phyloP scores from a whole-genome alignment of 2,329 filamentous ascomycete species.

The Pyrenophora seminiperda region DNA sequence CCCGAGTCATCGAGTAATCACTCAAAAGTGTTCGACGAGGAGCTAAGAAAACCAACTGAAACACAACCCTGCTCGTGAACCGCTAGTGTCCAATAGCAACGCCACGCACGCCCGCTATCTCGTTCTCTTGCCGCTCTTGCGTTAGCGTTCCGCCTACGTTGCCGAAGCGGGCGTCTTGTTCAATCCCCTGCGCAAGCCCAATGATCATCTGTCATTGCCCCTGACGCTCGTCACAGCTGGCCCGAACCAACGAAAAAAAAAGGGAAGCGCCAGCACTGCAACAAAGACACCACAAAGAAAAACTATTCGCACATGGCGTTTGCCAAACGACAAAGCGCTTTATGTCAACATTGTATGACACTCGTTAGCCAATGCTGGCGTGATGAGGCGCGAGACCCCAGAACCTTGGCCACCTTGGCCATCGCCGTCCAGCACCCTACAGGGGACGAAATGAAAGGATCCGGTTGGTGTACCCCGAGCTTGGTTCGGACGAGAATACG shows the following conservation, averaged over 20 bases:
- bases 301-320: constrained; percentile 8
- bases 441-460: constrained; percentile 34
- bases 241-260: constrained; percentile 21
- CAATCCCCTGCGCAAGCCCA: constrained; percentile 30
- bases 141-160: constrained; percentile 23
- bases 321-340: constrained; percentile 52
- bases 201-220: constrained; percentile 27
- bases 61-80: constrained; percentile 22
- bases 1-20: constrained; percentile 8
- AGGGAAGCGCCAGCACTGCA: constrained; percentile 22
- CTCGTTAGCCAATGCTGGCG: constrained; percentile 18
- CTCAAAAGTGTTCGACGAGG: constrained; percentile 19
- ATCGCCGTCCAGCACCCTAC: constrained; percentile 4
- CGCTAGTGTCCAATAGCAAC: constrained; percentile 21
- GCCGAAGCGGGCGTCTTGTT: constrained; percentile 26
- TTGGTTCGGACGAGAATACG: constrained; percentile 19
- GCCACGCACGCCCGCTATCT: constrained; percentile 5
- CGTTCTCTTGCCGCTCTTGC: constrained; percentile 15
- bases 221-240: constrained; percentile 26
- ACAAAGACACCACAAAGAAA: constrained; percentile 4
- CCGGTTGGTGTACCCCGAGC: constrained; percentile 26
- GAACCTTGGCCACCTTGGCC: constrained; percentile 20
- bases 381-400: constrained; percentile 11
- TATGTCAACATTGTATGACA: constrained; percentile 16
- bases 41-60: constrained; percentile 28